A percentile compares a stretch with the other conserved stretches of the same genome.
Conservation (phyloP, 2,329 filamentous ascomycete genomes). For the Nannizziopsis barbatae region DNA sequence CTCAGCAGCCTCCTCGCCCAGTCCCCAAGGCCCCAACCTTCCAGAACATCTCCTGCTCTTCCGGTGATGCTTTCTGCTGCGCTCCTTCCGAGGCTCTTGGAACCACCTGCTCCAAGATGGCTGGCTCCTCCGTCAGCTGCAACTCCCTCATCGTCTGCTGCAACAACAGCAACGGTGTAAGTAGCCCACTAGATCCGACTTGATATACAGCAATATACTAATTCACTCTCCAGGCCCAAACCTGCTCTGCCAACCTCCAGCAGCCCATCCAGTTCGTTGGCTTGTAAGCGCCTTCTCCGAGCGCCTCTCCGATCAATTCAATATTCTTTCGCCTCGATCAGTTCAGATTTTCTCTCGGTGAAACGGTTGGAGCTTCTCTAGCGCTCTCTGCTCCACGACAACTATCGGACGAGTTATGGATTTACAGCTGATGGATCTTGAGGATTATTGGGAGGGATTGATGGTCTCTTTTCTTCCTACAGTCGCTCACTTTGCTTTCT, state of each 20-base stretch:
- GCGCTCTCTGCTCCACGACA: constrained; percentile 5
- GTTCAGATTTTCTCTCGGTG: constrained; percentile 4
- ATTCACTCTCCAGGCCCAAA: constrained; percentile 4
- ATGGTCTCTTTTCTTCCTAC: constrained; percentile 8
- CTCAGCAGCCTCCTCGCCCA: constrained; percentile 3
- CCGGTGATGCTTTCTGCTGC: constrained; percentile 13
- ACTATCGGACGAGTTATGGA: not conserved
- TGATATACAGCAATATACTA: not conserved
- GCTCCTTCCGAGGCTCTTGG: constrained; percentile 7
- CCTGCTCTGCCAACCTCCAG: constrained; percentile 14
- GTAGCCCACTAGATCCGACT: not conserved
- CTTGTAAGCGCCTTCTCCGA: constrained; percentile 9
- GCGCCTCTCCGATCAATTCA: not conserved
- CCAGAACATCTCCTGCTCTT: constrained; percentile 11
- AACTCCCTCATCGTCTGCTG: constrained; percentile 16
- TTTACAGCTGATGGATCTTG: not conserved
- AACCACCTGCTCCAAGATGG: constrained; percentile 13
- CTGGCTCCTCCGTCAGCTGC: constrained; percentile 14
- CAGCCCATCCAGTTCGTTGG: constrained; percentile 12
- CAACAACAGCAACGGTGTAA: constrained; percentile 14
- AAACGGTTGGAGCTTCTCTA: constrained; percentile 6
- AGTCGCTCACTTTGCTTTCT: constrained; percentile 11
- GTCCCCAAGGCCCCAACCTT: not conserved
- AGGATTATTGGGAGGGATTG: not conserved
- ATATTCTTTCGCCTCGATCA: constrained; percentile 5